Conservation (phyloP, 768 basidiomycete genomes). For the Nidularia pulvinata region DNA sequence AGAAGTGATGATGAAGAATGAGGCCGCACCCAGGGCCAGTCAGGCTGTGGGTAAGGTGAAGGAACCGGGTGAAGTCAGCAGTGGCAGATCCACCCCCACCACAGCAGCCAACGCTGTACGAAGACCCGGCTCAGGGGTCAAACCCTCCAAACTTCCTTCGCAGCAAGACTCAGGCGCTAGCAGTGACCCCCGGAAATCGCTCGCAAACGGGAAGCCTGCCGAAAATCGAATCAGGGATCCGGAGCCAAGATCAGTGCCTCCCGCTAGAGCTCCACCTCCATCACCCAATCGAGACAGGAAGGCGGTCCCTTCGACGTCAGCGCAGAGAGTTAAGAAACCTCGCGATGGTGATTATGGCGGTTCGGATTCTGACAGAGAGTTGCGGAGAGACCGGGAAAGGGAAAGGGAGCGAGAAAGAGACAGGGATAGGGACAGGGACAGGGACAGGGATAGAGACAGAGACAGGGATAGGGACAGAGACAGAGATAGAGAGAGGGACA, state of each 20-base stretch:
- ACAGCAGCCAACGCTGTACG: neutral
- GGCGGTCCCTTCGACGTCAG: neutral
- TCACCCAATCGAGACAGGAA: neutral
- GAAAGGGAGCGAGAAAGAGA: conserved; percentile 6
- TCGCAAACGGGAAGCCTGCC: too few species aligned
- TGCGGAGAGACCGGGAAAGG: conserved; percentile 1
- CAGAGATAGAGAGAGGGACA: conserved; percentile 3
- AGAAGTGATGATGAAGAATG: conserved; percentile 48
- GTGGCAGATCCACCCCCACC: neutral
- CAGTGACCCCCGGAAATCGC: too few species aligned
- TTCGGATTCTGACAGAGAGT: conserved; percentile 8
- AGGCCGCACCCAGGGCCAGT: conserved; percentile 28
- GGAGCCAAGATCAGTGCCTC: too few species aligned
- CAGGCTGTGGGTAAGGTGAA: conserved; percentile 10
- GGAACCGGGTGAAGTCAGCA: neutral
- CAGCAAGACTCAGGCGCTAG: too few species aligned
- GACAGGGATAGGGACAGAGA: conserved; percentile 7
- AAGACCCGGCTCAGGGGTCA: neutral
- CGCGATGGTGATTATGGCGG: conserved; percentile 15
- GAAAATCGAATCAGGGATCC: too few species aligned
- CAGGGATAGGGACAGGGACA: conserved; percentile 3
- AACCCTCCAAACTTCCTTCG: too few species aligned
- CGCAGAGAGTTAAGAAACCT: conserved; percentile 1
- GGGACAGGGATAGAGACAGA: conserved; percentile 6
- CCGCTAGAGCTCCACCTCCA: neutral